These are phyloP conservation scores for Chaetoscypha palmicola DNA, from an alignment of 2,329 filamentous ascomycete genomes.

Conservation along the genomic window DNA sequence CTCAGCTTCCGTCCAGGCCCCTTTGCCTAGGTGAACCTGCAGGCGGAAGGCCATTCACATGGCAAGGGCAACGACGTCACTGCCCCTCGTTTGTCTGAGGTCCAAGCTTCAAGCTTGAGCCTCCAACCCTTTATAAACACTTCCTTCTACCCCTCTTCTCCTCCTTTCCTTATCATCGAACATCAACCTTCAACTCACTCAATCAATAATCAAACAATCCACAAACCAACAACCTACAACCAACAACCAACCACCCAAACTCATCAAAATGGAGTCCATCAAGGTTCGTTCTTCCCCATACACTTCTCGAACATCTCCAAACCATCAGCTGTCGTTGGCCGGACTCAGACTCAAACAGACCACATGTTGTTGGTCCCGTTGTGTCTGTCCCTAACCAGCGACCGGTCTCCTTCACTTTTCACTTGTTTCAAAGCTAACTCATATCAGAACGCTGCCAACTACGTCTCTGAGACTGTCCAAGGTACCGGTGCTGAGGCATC, in stretches of 20 bases:
- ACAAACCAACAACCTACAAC: no score
- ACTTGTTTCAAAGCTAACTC: neutral
- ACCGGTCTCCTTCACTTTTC: neutral
- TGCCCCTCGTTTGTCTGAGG: neutral
- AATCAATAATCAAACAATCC: constrained; percentile 14
- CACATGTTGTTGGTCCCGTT: neutral
- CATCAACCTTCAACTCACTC: constrained; percentile 9
- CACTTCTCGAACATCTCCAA: neutral
- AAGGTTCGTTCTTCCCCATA: constrained; percentile 23
- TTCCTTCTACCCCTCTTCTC: constrained; percentile 8
- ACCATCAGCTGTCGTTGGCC: neutral
- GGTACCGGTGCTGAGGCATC: constrained; percentile 40
- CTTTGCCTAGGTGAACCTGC: no score
- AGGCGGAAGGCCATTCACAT: neutral
- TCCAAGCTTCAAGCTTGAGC: neutral
- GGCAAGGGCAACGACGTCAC: neutral
- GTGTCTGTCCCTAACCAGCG: neutral
- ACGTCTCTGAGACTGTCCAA: constrained; percentile 48
- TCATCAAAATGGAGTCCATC: constrained; percentile 32
- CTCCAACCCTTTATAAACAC: constrained; percentile 12
- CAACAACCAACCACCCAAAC: constrained; percentile 16
- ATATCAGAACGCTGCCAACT: constrained; percentile 44
- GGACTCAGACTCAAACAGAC: neutral
- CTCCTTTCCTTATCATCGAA: constrained; percentile 6
- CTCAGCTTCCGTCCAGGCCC: neutral